Conservation (phyloP, 2,329 filamentous ascomycete species). For the Diplodia intermedia region DNA sequence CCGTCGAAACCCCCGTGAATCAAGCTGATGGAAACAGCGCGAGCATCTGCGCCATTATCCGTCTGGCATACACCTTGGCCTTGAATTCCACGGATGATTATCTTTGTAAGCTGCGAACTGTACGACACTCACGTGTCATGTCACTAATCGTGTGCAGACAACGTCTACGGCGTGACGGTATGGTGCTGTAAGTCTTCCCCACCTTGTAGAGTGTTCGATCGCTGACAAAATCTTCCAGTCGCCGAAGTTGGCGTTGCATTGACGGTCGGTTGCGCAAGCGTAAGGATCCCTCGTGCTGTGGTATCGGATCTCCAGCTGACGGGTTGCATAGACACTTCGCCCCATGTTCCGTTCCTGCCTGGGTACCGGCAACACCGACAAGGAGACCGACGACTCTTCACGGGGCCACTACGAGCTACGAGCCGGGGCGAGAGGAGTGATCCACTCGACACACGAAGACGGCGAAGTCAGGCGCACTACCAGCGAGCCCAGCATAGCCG, state of each 20-base stretch:
- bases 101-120: background rate
- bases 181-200: background rate
- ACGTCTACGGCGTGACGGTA: background rate
- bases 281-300: background rate
- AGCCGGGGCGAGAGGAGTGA: background rate
- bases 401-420: background rate
- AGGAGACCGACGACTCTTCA: background rate
- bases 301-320: background rate
- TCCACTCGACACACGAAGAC: background rate
- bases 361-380: background rate
- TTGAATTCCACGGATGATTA: background rate
- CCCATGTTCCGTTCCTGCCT: background rate
- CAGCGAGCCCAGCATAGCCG: background rate
- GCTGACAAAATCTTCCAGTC: background rate
- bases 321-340: background rate
- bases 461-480: background rate
- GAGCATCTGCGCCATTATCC: background rate
- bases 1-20: background rate
- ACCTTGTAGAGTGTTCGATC: background rate
- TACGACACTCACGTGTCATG: too few relatives aligned
- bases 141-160: background rate
- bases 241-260: background rate
- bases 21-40: background rate
- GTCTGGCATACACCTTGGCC: background rate
- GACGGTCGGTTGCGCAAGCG: background rate